A percentile compares a stretch with the other conserved stretches of the same genome.
Evolutionary conservation across 1,284 basidiomycete species (phyloP).

Genomic region (Naganishia sp.): DNA sequence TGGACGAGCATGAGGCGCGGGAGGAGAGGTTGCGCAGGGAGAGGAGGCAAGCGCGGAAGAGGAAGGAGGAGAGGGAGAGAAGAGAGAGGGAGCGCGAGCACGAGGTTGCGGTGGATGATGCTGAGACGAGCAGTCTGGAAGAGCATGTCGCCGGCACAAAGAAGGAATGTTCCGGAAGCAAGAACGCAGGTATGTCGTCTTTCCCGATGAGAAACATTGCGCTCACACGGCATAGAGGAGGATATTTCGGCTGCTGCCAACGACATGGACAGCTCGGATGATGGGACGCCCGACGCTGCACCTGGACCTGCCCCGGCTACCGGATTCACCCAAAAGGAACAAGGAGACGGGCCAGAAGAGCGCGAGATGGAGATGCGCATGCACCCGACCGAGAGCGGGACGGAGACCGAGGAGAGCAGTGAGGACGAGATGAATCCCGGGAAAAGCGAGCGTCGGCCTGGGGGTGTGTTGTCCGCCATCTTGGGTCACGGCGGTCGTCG

Average conservation of each 20-base stretch:
- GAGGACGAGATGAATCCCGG: neutral
- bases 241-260: constrained; percentile 17
- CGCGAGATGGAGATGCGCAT: constrained; percentile 17
- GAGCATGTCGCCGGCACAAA: neutral
- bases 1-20: constrained; percentile 16
- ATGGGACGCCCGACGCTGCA: constrained; percentile 20
- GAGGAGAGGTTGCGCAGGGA: constrained; percentile 12
- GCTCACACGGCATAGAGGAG: neutral
- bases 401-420: neutral
- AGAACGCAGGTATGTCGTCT: neutral
- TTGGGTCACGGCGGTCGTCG: neutral
- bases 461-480: neutral
- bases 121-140: constrained; percentile 5
- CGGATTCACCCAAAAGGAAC: constrained; percentile 15
- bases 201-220: neutral
- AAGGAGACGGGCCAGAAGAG: neutral
- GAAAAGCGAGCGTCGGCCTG: neutral
- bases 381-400: neutral
- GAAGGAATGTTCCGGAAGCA: neutral
- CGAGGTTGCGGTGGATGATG: constrained; percentile 15
- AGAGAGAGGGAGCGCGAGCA: constrained; percentile 7
- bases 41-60: neutral
- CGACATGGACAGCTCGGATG: constrained; percentile 20
- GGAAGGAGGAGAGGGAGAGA: constrained; percentile 15
- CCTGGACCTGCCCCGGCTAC: constrained; percentile 23